phyloP scores from a whole-genome alignment of 177 flowering plant species.

The Vitis hybrid region DNA sequence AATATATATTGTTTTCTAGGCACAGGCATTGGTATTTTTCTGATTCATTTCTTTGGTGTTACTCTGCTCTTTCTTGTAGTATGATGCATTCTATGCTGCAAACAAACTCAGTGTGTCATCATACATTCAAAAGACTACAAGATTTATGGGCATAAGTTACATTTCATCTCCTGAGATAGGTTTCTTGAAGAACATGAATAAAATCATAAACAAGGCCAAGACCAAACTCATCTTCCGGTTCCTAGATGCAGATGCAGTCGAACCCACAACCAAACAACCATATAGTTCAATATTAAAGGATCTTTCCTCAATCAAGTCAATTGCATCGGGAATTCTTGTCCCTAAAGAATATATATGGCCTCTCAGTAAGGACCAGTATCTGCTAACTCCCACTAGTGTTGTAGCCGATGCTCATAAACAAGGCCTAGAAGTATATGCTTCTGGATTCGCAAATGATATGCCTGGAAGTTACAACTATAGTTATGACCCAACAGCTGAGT shows the following conservation, averaged over 20 bases:
- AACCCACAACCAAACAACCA: conserved; percentile 66
- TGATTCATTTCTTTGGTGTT: not conserved
- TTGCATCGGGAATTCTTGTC: conserved; percentile 79
- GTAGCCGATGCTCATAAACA: conserved; percentile 78
- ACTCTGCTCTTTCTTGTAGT: conserved; percentile 37
- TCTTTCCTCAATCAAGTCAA: conserved; percentile 53
- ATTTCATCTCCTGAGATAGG: conserved; percentile 83
- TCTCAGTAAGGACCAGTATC: conserved; percentile 33
- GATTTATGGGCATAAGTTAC: conserved; percentile 24
- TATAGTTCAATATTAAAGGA: conserved; percentile 49
- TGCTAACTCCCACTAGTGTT: conserved; percentile 57
- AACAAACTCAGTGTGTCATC: conserved; percentile 34
- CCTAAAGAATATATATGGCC: conserved; percentile 88
- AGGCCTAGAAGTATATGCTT: conserved; percentile 78
- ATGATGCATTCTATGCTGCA: conserved; percentile 58
- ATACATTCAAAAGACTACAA: conserved; percentile 26
- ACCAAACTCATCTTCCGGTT: conserved; percentile 67
- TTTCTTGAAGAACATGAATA: conserved; percentile 55
- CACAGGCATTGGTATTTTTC: not conserved
- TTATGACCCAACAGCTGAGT: conserved; percentile 77
- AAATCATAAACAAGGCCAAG: conserved; percentile 27
- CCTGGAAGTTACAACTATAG: conserved; percentile 69
- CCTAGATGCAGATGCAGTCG: conserved; percentile 38
- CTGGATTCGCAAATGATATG: conserved; percentile 73
- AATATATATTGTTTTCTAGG: too few relatives aligned